Conservation (phyloP, 164 flowering plant genomes). For the Magnolia officinalis region DNA sequence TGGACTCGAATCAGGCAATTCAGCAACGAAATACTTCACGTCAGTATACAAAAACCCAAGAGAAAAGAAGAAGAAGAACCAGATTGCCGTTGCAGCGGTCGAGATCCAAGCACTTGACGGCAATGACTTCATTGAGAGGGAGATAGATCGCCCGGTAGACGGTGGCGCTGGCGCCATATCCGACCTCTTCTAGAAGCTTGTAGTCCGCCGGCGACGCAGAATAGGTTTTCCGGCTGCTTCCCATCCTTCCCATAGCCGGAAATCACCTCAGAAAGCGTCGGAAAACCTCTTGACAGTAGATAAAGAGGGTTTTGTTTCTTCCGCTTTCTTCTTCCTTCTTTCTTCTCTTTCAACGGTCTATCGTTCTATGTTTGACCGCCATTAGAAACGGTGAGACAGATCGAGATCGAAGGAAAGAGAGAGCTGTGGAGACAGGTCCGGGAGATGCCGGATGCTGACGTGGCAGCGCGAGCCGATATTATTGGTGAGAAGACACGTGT, state of each 20-base stretch:
- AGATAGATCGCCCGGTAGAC: slow-evolving; percentile 89
- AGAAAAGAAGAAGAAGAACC: slow-evolving; percentile 32
- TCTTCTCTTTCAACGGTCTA: neutral
- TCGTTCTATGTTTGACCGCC: slow-evolving; percentile 32
- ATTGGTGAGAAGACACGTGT: slow-evolving; percentile 6
- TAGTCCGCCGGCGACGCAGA: slow-evolving; percentile 61
- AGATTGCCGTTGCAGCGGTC: slow-evolving; percentile 94
- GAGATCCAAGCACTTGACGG: slow-evolving; percentile 95
- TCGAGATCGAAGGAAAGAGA: neutral
- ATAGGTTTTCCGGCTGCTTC: slow-evolving; percentile 37
- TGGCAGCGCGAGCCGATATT: neutral
- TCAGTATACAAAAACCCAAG: neutral
- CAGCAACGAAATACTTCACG: neutral
- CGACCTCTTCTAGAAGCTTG: slow-evolving; percentile 86
- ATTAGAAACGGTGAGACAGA: slow-evolving; percentile 17
- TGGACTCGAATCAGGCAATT: too few relatives aligned
- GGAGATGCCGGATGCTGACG: neutral
- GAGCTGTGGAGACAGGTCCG: slow-evolving; percentile 1
- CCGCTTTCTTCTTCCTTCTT: neutral
- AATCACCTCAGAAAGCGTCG: neutral
- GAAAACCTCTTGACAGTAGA: neutral
- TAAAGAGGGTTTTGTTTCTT: neutral
- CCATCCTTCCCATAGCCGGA: slow-evolving; percentile 49
- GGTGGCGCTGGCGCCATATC: slow-evolving; percentile 87
- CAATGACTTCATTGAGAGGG: slow-evolving; percentile 77